Base-by-base conservation (phyloP, 306 rosid species). In the Dalbergia cultrata region DNA sequence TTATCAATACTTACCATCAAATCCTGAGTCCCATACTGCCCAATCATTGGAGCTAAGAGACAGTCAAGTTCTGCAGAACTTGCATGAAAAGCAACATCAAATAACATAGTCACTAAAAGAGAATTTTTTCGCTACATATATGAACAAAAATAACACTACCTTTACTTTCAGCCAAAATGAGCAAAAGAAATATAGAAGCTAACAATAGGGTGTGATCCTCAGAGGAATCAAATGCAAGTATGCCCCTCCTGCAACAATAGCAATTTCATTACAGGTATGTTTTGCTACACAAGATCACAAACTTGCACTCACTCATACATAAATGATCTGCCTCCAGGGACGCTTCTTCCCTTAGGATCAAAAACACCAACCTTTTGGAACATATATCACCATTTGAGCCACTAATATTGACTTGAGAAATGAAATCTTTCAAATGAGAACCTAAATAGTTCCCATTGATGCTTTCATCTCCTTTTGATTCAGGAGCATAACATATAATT, bases 61-160 rank as follows among this genome's bases (percentile, higher is more conserved):
- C 78, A 76, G 85, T 93, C 92, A 78, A 91, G 90, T 89, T 93
- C 98, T 91, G 87, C 81, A 90, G 70, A 81, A 75, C 58, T 80
- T 80, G 78, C 70, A 72, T 34, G 79, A 72, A 81, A 77, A 74
- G 44, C 65, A 66, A 35, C 34, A 45, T 76, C 35, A 77, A 80
- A 12, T 43, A 78, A 72, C 65, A 44, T 16, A 73, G 22, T 61
- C 45, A 73, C 63, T 47, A 45, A 67, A 76, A 80, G 26, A 80
- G 59, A 67, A 53, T 43, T 67, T 11, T 16, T 63, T 53, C 53
- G 21, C 54, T 41, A 72, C 70, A 61, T 52, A 33, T 59, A 67
- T 18, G 81, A 86, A 73, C 34, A 53, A 61, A 61, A 62, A 67
- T 67, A 45, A 62, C 0, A 34, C 54, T 83, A 90, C 98, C 98